Conservation (phyloP, 305 asterid species). For the Solanum chacoense region DNA sequence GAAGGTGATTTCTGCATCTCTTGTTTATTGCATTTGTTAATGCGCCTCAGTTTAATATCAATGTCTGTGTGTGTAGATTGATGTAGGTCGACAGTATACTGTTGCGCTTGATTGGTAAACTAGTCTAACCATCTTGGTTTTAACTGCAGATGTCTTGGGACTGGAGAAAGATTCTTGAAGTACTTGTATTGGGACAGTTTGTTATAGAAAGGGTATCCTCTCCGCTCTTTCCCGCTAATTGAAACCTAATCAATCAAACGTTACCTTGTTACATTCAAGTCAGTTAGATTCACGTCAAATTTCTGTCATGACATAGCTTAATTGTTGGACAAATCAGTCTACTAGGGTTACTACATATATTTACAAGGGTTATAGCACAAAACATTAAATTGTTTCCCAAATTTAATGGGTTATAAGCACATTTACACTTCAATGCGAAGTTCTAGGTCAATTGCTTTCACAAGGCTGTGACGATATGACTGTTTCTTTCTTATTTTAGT, state of each 20-base stretch:
- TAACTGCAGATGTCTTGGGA: conserved; percentile 81
- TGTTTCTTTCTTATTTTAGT: background rate
- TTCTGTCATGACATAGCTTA: background rate
- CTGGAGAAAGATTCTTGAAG: conserved; percentile 97
- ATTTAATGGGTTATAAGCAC: background rate
- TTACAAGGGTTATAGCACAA: background rate
- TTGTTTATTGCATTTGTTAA: background rate
- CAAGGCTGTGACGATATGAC: background rate
- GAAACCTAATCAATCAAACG: background rate
- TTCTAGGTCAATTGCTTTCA: background rate
- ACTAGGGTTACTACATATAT: background rate
- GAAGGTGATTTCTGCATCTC: conserved; percentile 31
- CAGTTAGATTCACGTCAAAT: background rate
- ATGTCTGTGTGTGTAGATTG: background rate
- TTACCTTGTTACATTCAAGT: background rate
- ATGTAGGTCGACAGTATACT: background rate
- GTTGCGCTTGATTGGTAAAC: background rate
- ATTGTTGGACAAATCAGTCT: background rate
- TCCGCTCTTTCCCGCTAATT: background rate
- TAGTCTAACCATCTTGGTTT: conserved; percentile 3
- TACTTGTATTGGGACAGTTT: conserved; percentile 83
- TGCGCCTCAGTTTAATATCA: background rate
- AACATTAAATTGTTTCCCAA: background rate
- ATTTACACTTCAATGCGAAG: background rate
- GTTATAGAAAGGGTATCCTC: conserved; percentile 68